These are phyloP conservation scores for Chaetomium strumarium DNA, from an alignment of 2,329 filamentous ascomycete species.

Conservation along the genomic window DNA sequence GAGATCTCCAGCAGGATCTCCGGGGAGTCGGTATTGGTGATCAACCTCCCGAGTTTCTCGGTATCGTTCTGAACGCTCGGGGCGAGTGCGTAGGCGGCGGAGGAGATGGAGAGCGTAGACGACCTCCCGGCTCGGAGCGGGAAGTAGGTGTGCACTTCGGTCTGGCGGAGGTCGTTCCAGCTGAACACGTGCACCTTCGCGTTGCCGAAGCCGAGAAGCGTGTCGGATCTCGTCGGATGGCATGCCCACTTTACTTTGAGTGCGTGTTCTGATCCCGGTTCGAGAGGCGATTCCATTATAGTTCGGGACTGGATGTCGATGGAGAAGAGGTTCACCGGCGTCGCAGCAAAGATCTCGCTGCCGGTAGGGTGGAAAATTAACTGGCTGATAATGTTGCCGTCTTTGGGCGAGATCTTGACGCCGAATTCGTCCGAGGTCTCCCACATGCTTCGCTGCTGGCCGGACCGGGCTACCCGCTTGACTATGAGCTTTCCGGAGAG, in stretches of 20 bases:
- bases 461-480: background rate
- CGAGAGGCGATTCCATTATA: background rate
- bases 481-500: background rate
- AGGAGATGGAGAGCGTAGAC: background rate
- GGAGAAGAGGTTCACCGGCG: background rate
- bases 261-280: background rate
- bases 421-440: background rate
- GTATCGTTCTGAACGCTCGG: background rate
- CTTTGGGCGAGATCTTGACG: background rate
- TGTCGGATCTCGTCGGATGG: slow-evolving; percentile 3
- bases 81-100: background rate
- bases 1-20: background rate
- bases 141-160: background rate
- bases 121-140: background rate
- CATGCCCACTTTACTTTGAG: slow-evolving; percentile 2
- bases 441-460: background rate
- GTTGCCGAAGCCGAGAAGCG: slow-evolving; percentile 2
- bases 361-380: slow-evolving; percentile 6
- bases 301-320: background rate
- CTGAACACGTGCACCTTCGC: background rate
- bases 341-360: background rate
- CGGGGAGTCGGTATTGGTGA: background rate
- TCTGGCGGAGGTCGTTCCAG: background rate
- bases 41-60: background rate
- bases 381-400: slow-evolving; percentile 3